Percentiles rank a stretch among this genome's conserved stretches.
Evolutionary conservation across 2,329 filamentous ascomycete species (phyloP).

Genomic region (Fusarium sacchari): DNA sequence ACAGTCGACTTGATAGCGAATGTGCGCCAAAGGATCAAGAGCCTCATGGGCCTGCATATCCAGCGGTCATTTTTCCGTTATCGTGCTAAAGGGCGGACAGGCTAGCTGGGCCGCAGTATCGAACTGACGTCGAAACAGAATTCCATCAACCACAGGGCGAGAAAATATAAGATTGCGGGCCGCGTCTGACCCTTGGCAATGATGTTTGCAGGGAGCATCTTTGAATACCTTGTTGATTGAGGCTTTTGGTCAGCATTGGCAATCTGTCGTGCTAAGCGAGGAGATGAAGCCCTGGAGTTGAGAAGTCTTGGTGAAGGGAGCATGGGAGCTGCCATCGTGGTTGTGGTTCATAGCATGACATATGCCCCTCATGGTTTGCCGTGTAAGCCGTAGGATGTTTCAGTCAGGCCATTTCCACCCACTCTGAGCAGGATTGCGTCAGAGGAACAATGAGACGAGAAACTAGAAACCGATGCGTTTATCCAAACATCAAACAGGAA

Average conservation of each 20-base stretch:
- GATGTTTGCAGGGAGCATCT: constrained; percentile 31
- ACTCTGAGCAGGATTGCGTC: constrained; percentile 14
- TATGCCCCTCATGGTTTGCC: constrained; percentile 10
- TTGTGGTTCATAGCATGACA: constrained; percentile 22
- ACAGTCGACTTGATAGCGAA: constrained; percentile 26
- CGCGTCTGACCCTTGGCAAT: constrained; percentile 26
- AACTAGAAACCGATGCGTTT: constrained; percentile 1
- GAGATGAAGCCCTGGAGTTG: not conserved
- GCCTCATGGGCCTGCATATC: constrained; percentile 8
- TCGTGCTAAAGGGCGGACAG: constrained; percentile 14
- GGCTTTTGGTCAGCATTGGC: constrained; percentile 10
- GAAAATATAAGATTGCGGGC: constrained; percentile 38
- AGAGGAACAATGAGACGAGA: constrained; percentile 27
- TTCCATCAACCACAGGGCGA: constrained; percentile 45
- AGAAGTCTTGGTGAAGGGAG: constrained; percentile 9
- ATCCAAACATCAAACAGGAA: constrained; percentile 34
- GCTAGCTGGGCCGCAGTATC: constrained; percentile 14
- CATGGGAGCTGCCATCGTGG: constrained; percentile 3
- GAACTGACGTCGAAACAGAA: constrained; percentile 37
- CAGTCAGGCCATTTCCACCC: constrained; percentile 33
- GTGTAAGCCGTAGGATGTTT: constrained; percentile 24
- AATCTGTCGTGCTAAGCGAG: constrained; percentile 27
- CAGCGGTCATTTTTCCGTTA: constrained; percentile 23
- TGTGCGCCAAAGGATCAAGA: constrained; percentile 12
- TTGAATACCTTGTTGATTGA: not conserved